Conservation (phyloP, 257 asterid genomes). For the Lycium barbarum region DNA sequence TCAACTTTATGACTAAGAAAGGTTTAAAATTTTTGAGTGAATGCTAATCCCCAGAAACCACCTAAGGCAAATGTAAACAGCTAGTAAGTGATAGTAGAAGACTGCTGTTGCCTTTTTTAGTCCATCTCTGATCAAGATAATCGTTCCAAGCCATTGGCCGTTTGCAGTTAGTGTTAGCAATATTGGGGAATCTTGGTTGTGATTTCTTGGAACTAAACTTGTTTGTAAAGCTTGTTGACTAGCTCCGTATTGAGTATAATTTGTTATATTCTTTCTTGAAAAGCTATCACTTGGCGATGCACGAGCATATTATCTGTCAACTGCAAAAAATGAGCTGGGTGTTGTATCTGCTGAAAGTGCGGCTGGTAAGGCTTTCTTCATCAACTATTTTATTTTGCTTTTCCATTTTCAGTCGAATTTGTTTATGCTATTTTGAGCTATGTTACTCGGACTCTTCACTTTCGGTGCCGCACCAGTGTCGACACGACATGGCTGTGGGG, state of each 20-base stretch:
- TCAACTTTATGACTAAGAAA: not conserved
- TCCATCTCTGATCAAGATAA: not conserved
- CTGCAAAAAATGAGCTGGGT: conserved; percentile 93
- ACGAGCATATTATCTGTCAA: conserved; percentile 87
- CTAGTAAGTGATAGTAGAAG: not conserved
- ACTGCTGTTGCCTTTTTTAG: not conserved
- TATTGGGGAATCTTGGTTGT: not conserved
- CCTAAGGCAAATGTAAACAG: not conserved
- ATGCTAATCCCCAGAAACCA: not conserved
- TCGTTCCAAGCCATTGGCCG: not conserved
- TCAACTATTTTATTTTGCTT: conserved; percentile 2
- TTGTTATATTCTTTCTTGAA: conserved; percentile 41
- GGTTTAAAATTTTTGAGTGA: not conserved
- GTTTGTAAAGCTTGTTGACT: not conserved
- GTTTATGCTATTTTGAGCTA: not conserved
- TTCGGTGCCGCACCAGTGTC: too few relatives aligned
- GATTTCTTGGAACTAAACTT: conserved; percentile 4
- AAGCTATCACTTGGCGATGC: conserved; percentile 99
- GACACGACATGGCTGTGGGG: too few relatives aligned
- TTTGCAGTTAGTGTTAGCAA: not conserved
- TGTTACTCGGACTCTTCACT: too few relatives aligned
- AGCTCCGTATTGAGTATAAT: not conserved
- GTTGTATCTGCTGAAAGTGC: conserved; percentile 91
- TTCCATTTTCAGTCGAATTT: not conserved
- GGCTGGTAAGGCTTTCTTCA: conserved; percentile 60